Conservation (phyloP, 2,329 filamentous ascomycete genomes). For the Curvularia verruculosa region DNA sequence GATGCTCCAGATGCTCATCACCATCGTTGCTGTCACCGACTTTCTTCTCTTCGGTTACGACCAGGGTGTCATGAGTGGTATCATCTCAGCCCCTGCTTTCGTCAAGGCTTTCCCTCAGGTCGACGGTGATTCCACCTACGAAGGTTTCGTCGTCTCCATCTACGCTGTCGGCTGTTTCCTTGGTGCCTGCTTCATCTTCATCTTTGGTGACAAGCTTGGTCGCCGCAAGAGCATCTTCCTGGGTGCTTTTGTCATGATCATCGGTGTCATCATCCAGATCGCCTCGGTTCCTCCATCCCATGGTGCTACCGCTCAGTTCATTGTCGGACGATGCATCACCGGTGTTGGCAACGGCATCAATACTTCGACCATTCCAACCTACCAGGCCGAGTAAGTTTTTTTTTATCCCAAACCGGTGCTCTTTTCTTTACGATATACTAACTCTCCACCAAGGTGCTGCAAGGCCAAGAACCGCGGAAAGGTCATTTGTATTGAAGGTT, state of each 20-base stretch:
- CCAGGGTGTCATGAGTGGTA: constrained; percentile 51
- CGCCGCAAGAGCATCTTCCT: constrained; percentile 53
- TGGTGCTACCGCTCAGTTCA: constrained; percentile 56
- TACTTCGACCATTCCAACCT: constrained; percentile 60
- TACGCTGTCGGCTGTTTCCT: constrained; percentile 58
- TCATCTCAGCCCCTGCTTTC: constrained; percentile 49
- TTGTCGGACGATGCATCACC: constrained; percentile 59
- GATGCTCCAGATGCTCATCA: constrained; percentile 41
- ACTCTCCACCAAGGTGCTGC: constrained; percentile 40
- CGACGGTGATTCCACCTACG: constrained; percentile 42
- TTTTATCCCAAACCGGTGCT: not conserved
- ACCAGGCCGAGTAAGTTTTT: constrained; percentile 55
- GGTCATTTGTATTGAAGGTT: constrained; percentile 64
- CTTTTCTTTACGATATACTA: not conserved
- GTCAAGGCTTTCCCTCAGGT: constrained; percentile 46
- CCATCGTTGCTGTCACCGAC: constrained; percentile 54
- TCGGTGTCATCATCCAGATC: constrained; percentile 51
- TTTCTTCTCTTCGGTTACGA: constrained; percentile 59
- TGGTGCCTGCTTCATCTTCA: constrained; percentile 49
- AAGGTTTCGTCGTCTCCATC: constrained; percentile 58
- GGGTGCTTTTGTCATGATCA: constrained; percentile 50
- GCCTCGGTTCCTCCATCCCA: constrained; percentile 32
- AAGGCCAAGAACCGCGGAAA: constrained; percentile 64
- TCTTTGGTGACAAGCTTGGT: constrained; percentile 50
- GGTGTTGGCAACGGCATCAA: constrained; percentile 62